Evolutionary conservation across 495 filamentous ascomycete genomes (phyloP).

Genomic region (Lophium mytilinum): DNA sequence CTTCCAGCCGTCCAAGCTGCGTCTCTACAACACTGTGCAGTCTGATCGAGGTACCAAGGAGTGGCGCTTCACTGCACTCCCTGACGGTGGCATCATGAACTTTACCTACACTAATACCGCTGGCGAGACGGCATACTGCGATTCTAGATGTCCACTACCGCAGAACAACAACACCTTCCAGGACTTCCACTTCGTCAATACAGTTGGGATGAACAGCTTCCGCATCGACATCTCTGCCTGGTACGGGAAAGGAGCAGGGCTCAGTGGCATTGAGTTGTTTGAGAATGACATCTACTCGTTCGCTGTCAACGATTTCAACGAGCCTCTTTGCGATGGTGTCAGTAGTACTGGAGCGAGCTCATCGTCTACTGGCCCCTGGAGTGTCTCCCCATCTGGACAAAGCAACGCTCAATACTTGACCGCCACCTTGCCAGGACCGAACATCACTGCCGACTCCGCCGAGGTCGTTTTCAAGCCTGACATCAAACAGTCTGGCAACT

Average conservation of each 20-base stretch:
- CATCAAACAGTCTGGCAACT: constrained; percentile 83
- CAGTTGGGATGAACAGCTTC: constrained; percentile 81
- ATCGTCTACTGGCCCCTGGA: constrained; percentile 67
- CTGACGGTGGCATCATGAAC: constrained; percentile 91
- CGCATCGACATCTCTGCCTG: constrained; percentile 74
- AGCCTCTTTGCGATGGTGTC: constrained; percentile 68
- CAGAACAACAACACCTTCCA: constrained; percentile 57
- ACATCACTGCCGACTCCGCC: constrained; percentile 41
- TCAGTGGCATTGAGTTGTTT: constrained; percentile 86
- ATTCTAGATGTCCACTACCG: constrained; percentile 71
- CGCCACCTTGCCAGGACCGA: constrained; percentile 47
- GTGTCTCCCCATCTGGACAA: constrained; percentile 46
- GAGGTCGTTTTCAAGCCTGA: constrained; percentile 69
- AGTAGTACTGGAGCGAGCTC: constrained; percentile 52
- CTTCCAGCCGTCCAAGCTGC: constrained; percentile 75
- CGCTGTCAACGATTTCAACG: constrained; percentile 80
- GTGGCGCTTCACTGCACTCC: constrained; percentile 74
- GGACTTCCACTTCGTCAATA: constrained; percentile 86
- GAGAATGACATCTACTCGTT: constrained; percentile 74
- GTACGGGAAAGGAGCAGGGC: constrained; percentile 79
- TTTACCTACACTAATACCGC: constrained; percentile 81
- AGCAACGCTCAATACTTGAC: constrained; percentile 71
- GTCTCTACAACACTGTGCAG: constrained; percentile 81
- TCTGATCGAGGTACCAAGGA: constrained; percentile 79
- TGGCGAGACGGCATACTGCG: constrained; percentile 58